Evolutionary conservation across 2,329 filamentous ascomycete species (phyloP).

Genomic region (Beauveria australis): DNA sequence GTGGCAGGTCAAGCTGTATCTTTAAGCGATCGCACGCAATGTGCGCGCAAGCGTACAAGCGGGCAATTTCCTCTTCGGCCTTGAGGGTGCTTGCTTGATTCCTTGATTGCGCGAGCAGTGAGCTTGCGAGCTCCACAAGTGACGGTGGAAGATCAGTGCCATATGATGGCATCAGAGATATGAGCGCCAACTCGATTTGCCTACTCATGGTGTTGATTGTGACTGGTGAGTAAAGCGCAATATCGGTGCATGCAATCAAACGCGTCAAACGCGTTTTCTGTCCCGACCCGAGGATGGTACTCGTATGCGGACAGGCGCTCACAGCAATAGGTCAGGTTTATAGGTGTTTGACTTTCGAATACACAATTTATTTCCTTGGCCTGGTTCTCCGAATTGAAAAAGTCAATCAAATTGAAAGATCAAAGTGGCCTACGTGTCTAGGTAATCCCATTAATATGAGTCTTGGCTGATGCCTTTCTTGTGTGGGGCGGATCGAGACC

Average conservation of each 20-base stretch:
- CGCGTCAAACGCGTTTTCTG: slow-evolving; percentile 1
- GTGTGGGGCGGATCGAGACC: not conserved
- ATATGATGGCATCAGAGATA: slow-evolving; percentile 66
- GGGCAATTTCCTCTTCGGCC: slow-evolving; percentile 78
- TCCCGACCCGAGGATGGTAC: not conserved
- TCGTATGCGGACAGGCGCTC: not conserved
- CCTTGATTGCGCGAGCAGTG: slow-evolving; percentile 72
- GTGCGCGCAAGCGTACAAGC: slow-evolving; percentile 76
- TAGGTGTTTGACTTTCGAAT: too few relatives aligned
- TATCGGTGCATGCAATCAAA: not conserved
- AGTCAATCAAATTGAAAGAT: not conserved
- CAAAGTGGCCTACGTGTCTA: not conserved
- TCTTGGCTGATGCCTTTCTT: not conserved
- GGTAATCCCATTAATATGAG: not conserved
- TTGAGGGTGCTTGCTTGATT: slow-evolving; percentile 70
- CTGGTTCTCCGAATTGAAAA: too few relatives aligned
- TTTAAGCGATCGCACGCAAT: slow-evolving; percentile 84
- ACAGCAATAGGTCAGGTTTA: not conserved
- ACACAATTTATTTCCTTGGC: too few relatives aligned
- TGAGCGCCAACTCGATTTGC: slow-evolving; percentile 63
- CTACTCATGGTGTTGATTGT: slow-evolving; percentile 54
- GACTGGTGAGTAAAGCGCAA: not conserved
- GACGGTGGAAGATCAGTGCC: slow-evolving; percentile 57
- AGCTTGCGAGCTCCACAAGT: slow-evolving; percentile 64
- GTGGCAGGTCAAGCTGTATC: slow-evolving; percentile 65